Evolutionary conservation across 2,329 filamentous ascomycete genomes (phyloP).

Genomic region (Alternaria dauci): DNA sequence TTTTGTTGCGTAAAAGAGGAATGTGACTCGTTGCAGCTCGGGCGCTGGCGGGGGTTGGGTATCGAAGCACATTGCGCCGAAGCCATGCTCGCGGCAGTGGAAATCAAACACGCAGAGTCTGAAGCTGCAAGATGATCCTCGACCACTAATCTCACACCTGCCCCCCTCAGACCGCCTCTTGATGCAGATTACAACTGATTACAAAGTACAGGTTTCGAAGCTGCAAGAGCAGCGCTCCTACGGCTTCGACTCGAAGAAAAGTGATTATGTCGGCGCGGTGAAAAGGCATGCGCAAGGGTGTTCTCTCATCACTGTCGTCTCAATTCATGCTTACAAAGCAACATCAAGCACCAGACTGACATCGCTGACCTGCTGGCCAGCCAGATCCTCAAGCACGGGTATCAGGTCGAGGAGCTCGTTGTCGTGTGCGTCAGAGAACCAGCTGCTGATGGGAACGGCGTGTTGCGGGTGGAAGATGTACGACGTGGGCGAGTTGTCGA

Average conservation of each 20-base stretch:
- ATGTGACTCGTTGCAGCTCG: slow-evolving; percentile 7
- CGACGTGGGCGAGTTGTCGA: slow-evolving; percentile 98
- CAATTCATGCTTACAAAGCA: slow-evolving; percentile 60
- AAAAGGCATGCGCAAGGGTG: slow-evolving; percentile 38
- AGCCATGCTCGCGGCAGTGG: slow-evolving; percentile 7
- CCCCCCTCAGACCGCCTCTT: slow-evolving; percentile 26
- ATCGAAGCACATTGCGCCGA: slow-evolving; percentile 7
- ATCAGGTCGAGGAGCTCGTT: slow-evolving; percentile 98
- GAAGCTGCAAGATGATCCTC: slow-evolving; percentile 5
- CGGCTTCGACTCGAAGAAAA: slow-evolving; percentile 22
- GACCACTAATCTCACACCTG: slow-evolving; percentile 7
- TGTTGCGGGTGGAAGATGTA: slow-evolving; percentile 99
- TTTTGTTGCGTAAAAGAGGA: slow-evolving; percentile 19
- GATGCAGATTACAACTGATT: slow-evolving; percentile 52
- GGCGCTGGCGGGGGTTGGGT: slow-evolving; percentile 6
- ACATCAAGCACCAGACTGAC: slow-evolving; percentile 98
- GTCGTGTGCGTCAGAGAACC: slow-evolving; percentile 99
- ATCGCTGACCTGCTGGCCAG: slow-evolving; percentile 86
- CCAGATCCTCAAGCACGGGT: slow-evolving; percentile 96
- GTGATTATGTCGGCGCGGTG: slow-evolving; percentile 31
- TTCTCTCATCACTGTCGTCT: slow-evolving; percentile 29
- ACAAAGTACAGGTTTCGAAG: slow-evolving; percentile 45
- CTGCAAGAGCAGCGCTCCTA: slow-evolving; percentile 12
- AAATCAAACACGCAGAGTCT: slow-evolving; percentile 4
- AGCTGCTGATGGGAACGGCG: slow-evolving; percentile 98